These are phyloP conservation scores for Clavispora carvajalis DNA, from an alignment of 805 yeast species.

Conservation along the genomic window DNA sequence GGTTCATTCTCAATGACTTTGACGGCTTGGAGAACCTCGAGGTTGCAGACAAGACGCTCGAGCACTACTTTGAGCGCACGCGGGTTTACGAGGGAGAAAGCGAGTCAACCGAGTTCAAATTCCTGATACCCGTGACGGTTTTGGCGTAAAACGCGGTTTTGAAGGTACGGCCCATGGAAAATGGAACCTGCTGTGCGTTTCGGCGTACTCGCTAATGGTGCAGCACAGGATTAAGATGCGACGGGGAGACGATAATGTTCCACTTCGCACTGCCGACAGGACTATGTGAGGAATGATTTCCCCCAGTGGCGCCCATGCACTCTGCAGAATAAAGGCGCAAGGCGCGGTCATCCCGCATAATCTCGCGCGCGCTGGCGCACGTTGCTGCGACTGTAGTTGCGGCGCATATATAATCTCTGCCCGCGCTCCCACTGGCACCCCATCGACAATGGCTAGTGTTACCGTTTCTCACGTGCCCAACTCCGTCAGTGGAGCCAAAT, in stretches of 20 bases:
- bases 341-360: not conserved
- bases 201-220: no score
- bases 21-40: conserved; percentile 3
- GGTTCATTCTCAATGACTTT: conserved; percentile 31
- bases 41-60: conserved; percentile 5
- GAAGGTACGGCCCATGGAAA: no score
- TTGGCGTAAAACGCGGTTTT: no score
- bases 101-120: conserved; percentile 13
- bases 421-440: not conserved
- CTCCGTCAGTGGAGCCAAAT: conserved; percentile 43
- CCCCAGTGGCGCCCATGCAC: no score
- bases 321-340: conserved; percentile 1
- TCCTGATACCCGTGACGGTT: conserved; percentile 12
- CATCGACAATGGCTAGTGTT: conserved; percentile 33
- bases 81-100: conserved; percentile 10
- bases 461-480: conserved; percentile 54
- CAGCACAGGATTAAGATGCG: no score
- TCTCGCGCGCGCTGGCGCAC: not conserved
- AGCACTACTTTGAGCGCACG: conserved; percentile 10
- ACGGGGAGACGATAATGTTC: no score
- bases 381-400: not conserved
- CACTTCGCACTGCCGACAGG: no score
- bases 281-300: no score
- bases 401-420: not conserved
- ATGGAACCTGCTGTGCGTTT: no score